Base-by-base conservation (phyloP, 2,329 filamentous ascomycete genomes). In the Aspergillus sp. region DNA sequence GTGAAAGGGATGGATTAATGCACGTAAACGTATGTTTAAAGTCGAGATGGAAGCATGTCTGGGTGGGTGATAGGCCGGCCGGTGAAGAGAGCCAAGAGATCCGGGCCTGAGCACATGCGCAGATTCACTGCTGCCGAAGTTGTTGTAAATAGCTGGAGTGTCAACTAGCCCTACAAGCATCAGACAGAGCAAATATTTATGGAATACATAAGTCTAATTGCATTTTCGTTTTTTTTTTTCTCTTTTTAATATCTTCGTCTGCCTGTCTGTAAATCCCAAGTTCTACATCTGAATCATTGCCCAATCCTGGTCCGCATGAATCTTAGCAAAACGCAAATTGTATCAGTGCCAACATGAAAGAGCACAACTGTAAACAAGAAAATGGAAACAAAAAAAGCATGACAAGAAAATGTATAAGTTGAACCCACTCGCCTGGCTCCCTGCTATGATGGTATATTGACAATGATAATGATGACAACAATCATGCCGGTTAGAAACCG, bases 401-500 rank as follows among this genome's bases (percentile, higher is more conserved):
- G 36, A 48, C 43, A 57, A 57, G 52, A 59, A 55, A 61, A 56
- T 54, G 39, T 57, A 61, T 48, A 63, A 55, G 56, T 47, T 58
- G 54, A 57, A 63, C 63, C 61, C 58, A 62, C 64, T 67, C 64
- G 64, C 65, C 65, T 62, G 56, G 65, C 65, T 62, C 65, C 65
- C 62, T 67, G 65, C 65, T 67, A 67, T 66, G 65, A 63, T 66
- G 64, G 64, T 66, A 66, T 66, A 65, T 63, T 59, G 61, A 62
- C 60, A 60, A 63, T 63, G 59, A 62, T 62, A 61, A 64, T 61
- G 52, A 62, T 55, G 57, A 61, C 57, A 53, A 57, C 57, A 59
- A 58, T 62, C 58, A 62, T 62, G 61, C 61, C 56, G 56, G 57
- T 59, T 53, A 55, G 48, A 65, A 57, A 60, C 59, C 62, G 58